Conservation (phyloP, 2,329 filamentous ascomycete genomes). For the Colletotrichum limetticola region DNA sequence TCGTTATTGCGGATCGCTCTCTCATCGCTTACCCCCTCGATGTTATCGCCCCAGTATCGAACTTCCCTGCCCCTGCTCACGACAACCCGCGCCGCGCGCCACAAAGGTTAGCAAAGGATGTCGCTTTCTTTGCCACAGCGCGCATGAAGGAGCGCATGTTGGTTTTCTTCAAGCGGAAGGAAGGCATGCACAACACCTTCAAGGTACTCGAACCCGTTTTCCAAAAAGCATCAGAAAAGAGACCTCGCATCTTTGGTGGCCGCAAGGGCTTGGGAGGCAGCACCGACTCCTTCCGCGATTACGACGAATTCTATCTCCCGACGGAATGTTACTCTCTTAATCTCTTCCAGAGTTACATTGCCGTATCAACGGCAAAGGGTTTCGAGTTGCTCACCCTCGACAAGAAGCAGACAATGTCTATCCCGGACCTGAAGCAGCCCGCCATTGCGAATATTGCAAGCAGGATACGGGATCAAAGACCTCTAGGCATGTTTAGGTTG, state of each 20-base stretch:
- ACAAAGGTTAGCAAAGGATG: slow-evolving; percentile 90
- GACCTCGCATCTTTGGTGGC: slow-evolving; percentile 72
- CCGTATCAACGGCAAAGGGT: slow-evolving; percentile 89
- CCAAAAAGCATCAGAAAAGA: slow-evolving; percentile 90
- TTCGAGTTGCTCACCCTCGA: slow-evolving; percentile 97
- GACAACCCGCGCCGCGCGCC: slow-evolving; percentile 88
- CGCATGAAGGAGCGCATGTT: slow-evolving; percentile 97
- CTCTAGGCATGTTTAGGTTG: slow-evolving; percentile 95
- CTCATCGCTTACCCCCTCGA: slow-evolving; percentile 95
- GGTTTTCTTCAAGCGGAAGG: slow-evolving; percentile 97
- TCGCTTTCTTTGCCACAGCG: slow-evolving; percentile 95
- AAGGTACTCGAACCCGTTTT: slow-evolving; percentile 96
- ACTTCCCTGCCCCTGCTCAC: slow-evolving; percentile 68
- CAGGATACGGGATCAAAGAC: slow-evolving; percentile 84
- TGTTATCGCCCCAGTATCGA: slow-evolving; percentile 74
- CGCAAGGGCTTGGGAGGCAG: slow-evolving; percentile 72
- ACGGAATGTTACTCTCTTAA: slow-evolving; percentile 95
- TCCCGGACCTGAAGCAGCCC: slow-evolving; percentile 84
- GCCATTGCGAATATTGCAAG: slow-evolving; percentile 86
- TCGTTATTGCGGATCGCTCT: slow-evolving; percentile 91
- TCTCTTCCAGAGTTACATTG: slow-evolving; percentile 93
- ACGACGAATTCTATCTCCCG: slow-evolving; percentile 98
- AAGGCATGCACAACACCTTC: slow-evolving; percentile 92
- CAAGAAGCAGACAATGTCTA: slow-evolving; percentile 95
- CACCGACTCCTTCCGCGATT: slow-evolving; percentile 97